Evolutionary conservation across 2,329 filamentous ascomycete genomes (phyloP).

Genomic region (Aspergillus carbonarius): DNA sequence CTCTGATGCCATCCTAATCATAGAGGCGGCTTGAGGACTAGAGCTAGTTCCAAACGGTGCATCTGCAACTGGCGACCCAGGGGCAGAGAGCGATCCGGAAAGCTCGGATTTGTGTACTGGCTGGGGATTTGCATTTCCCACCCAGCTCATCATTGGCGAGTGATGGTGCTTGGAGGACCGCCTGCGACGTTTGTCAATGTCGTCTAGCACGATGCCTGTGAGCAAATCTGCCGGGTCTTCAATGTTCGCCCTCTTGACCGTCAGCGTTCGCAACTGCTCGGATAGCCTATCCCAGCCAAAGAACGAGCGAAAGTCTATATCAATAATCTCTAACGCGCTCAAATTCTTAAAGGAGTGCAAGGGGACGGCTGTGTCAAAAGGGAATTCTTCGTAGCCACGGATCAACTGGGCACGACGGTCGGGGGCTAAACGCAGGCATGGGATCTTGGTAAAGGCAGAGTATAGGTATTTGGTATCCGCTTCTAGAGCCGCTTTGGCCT

Average conservation of each 20-base stretch:
- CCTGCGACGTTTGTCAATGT: conserved; percentile 87
- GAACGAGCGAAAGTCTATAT: conserved; percentile 95
- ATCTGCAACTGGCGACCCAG: conserved; percentile 60
- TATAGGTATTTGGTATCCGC: conserved; percentile 94
- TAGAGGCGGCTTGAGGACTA: conserved; percentile 48
- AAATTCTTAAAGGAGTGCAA: conserved; percentile 98
- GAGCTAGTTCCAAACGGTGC: conserved; percentile 49
- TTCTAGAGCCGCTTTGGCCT: conserved; percentile 80
- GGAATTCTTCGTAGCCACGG: conserved; percentile 92
- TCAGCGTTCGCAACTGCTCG: conserved; percentile 86
- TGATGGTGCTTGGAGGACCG: conserved; percentile 82
- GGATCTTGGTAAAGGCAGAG: conserved; percentile 97
- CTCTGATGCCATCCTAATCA: conserved; percentile 60
- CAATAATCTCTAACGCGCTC: conserved; percentile 87
- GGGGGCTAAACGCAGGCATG: conserved; percentile 83
- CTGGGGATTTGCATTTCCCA: conserved; percentile 56
- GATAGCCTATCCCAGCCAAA: conserved; percentile 94
- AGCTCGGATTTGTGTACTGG: conserved; percentile 64
- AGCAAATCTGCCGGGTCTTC: conserved; percentile 89
- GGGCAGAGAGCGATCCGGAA: conserved; percentile 66
- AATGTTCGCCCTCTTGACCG: conserved; percentile 80
- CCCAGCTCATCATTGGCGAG: conserved; percentile 73
- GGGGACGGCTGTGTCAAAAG: conserved; percentile 94
- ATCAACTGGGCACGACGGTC: conserved; percentile 91
- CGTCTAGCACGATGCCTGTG: conserved; percentile 90